phyloP scores from a whole-genome alignment of 805 yeast species.

The Starmerella etchellsii region DNA sequence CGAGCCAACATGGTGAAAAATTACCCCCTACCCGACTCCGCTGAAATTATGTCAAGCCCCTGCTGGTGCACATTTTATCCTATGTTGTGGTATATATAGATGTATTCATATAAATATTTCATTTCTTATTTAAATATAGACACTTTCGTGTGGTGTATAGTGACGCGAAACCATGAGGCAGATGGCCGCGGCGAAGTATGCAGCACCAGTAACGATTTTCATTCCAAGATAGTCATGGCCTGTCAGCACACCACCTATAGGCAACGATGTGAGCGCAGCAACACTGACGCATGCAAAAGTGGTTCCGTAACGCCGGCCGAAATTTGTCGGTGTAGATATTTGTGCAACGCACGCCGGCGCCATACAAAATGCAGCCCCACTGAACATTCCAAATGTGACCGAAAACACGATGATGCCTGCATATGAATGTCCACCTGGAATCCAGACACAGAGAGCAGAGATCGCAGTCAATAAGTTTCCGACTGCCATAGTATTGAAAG shows the following conservation, averaged over 20 bases:
- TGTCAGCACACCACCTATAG: conserved; percentile 27
- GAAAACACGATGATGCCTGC: conserved; percentile 46
- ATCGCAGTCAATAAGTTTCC: conserved; percentile 36
- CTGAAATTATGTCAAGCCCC: no score
- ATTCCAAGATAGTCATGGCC: conserved; percentile 22
- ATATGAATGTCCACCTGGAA: conserved; percentile 35
- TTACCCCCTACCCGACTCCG: no score
- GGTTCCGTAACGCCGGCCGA: conserved; percentile 57
- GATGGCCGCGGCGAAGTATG: conserved; percentile 14
- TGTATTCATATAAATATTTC: no score
- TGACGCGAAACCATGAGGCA: no score
- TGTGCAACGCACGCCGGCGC: conserved; percentile 56
- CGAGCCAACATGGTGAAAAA: background rate
- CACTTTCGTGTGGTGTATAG: no score
- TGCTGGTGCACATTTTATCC: no score
- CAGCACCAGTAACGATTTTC: conserved; percentile 23
- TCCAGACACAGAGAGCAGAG: conserved; percentile 43
- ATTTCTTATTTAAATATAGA: no score
- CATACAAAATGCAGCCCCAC: conserved; percentile 47
- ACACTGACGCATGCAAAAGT: conserved; percentile 36
- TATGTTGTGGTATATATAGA: no score
- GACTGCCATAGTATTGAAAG: conserved; percentile 40
- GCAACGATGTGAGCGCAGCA: conserved; percentile 28
- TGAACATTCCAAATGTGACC: conserved; percentile 28
- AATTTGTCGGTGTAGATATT: conserved; percentile 45